Evolutionary conservation across 2,329 filamentous ascomycete genomes (phyloP).

Genomic region (Epicoccum nigrum): DNA sequence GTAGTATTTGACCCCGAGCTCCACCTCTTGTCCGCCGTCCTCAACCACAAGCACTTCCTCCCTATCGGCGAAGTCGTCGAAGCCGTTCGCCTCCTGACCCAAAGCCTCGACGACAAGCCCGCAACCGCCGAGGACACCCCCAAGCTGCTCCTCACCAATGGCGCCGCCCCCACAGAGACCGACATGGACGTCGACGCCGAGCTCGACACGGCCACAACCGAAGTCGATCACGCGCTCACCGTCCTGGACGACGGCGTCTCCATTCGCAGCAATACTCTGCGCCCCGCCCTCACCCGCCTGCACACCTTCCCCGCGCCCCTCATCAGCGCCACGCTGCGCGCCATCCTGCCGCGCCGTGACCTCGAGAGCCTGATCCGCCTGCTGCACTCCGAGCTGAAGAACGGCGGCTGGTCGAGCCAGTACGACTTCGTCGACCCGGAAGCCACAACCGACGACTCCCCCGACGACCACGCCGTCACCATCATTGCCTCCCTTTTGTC

Average conservation of each 20-base stretch:
- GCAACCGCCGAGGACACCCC: slow-evolving; percentile 37
- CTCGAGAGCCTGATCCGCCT: slow-evolving; percentile 74
- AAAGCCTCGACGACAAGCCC: slow-evolving; percentile 64
- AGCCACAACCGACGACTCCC: slow-evolving; percentile 50
- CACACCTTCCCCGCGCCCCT: slow-evolving; percentile 66
- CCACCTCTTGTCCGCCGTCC: slow-evolving; percentile 68
- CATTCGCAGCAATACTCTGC: slow-evolving; percentile 68
- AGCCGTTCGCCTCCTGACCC: slow-evolving; percentile 69
- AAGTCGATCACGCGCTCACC: slow-evolving; percentile 71
- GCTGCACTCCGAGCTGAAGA: slow-evolving; percentile 73
- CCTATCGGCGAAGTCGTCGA: slow-evolving; percentile 70
- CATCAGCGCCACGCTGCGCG: slow-evolving; percentile 68
- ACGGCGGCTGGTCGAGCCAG: slow-evolving; percentile 75
- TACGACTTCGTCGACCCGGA: slow-evolving; percentile 67
- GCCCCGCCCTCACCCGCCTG: slow-evolving; percentile 72
- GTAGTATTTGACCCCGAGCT: slow-evolving; percentile 71
- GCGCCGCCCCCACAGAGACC: slow-evolving; percentile 26
- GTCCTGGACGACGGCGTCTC: slow-evolving; percentile 69
- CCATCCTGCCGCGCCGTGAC: slow-evolving; percentile 69
- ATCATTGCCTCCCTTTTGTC: slow-evolving; percentile 75
- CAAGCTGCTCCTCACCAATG: slow-evolving; percentile 50
- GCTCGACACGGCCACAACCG: slow-evolving; percentile 52
- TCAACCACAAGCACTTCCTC: slow-evolving; percentile 67
- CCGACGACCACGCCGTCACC: slow-evolving; percentile 71
- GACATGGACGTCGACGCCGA: slow-evolving; percentile 47